Evolutionary conservation across 75 land plant species (phyloP).

Genomic region (Cryptomeria japonica): DNA sequence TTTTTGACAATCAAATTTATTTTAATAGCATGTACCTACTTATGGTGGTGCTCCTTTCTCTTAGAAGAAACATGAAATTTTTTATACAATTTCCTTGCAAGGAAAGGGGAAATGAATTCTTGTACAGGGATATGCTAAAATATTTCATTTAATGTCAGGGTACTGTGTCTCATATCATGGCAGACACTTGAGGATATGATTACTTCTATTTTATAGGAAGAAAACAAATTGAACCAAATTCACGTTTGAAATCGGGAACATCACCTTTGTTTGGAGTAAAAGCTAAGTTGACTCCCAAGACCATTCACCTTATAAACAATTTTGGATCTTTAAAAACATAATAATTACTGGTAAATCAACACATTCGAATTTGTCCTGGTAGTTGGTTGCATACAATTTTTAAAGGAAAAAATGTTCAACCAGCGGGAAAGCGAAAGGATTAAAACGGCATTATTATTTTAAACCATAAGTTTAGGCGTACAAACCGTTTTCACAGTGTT

Average conservation of each 20-base stretch:
- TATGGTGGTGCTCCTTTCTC: background rate
- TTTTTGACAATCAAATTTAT: background rate
- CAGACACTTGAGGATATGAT: background rate
- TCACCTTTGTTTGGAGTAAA: slow-evolving; percentile 4
- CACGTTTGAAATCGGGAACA: background rate
- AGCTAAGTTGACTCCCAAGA: background rate
- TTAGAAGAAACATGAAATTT: background rate
- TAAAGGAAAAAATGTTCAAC: background rate
- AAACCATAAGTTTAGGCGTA: background rate
- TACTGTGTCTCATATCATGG: background rate
- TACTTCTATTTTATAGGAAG: background rate
- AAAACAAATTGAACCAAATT: background rate
- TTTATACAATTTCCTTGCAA: no score
- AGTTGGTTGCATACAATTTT: no score
- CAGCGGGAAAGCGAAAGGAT: slow-evolving; percentile 1
- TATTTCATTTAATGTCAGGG: background rate
- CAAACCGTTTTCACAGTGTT: background rate
- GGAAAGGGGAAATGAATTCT: background rate
- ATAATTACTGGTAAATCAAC: background rate
- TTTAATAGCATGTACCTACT: no score
- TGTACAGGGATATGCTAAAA: background rate
- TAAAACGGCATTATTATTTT: background rate
- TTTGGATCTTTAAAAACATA: background rate
- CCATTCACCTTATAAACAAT: background rate
- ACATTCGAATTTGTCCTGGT: background rate